phyloP scores from a whole-genome alignment of 768 basidiomycete genomes.

The Amanita jacksonii region DNA sequence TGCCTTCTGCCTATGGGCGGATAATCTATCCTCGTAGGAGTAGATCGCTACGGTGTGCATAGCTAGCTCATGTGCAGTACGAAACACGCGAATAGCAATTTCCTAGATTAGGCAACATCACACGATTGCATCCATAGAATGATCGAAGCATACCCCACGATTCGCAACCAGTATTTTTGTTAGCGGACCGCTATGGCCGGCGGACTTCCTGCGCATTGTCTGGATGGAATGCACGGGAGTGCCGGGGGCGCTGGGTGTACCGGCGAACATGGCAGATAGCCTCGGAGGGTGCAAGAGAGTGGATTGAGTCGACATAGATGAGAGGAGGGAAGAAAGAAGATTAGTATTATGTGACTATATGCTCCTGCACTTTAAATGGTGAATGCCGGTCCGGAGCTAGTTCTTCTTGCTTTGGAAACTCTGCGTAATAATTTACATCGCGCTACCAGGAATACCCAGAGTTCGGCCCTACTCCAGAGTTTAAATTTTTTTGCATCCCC shows the following conservation, averaged over 20 bases:
- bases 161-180: slow-evolving; percentile 92
- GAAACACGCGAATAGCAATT: slow-evolving; percentile 98
- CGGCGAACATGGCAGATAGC: slow-evolving; percentile 62
- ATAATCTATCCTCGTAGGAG: slow-evolving; percentile 93
- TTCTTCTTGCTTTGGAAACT: too few relatives aligned
- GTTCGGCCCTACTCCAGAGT: too few relatives aligned
- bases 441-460: too few relatives aligned
- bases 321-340: slow-evolving; percentile 9
- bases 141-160: slow-evolving; percentile 57
- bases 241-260: slow-evolving; percentile 67
- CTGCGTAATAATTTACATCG: too few relatives aligned
- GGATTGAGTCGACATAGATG: slow-evolving; percentile 32
- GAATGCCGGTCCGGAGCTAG: slow-evolving; percentile 10
- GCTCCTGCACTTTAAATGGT: neutral
- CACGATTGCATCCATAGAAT: slow-evolving; percentile 4
- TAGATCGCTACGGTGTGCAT: slow-evolving; percentile 99
- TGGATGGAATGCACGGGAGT: slow-evolving; percentile 88
- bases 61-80: slow-evolving; percentile 95
- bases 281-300: slow-evolving; percentile 59
- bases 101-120: slow-evolving; percentile 42
- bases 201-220: slow-evolving; percentile 84
- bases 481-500: too few relatives aligned
- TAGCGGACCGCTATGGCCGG: slow-evolving; percentile 82
- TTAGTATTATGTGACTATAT: neutral
- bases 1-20: slow-evolving; percentile 96